phyloP scores from a whole-genome alignment of 805 yeast species.

The Saturnispora zaruensis region DNA sequence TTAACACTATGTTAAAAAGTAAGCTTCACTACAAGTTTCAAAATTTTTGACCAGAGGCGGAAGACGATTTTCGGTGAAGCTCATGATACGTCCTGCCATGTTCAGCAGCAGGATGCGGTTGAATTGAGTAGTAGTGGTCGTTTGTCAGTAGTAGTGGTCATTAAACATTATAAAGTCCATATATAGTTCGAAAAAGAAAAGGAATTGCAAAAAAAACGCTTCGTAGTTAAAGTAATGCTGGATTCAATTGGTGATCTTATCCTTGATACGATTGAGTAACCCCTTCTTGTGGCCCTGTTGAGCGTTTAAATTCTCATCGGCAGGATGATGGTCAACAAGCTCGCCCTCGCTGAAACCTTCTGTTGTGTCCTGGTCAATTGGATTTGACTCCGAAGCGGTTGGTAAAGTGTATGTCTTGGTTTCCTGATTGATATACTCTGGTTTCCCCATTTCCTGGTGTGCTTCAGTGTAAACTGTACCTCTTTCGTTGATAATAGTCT shows the following conservation, averaged over 20 bases:
- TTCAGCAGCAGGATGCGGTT: neutral
- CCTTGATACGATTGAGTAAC: neutral
- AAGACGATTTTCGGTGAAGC: neutral
- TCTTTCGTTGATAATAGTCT: conserved; percentile 3
- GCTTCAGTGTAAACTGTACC: conserved; percentile 6
- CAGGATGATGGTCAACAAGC: neutral
- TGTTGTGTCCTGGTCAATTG: neutral
- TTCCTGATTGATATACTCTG: neutral
- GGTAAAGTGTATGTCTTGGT: neutral
- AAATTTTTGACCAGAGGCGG: neutral
- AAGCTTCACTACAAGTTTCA: neutral
- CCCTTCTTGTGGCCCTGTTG: neutral
- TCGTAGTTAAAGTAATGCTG: neutral
- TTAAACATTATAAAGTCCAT: neutral
- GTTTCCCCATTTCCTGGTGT: conserved; percentile 5
- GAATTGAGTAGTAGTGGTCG: neutral
- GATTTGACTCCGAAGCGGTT: neutral
- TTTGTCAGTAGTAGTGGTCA: neutral
- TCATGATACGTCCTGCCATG: no score
- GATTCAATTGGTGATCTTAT: neutral
- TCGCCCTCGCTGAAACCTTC: neutral
- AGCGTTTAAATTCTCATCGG: neutral
- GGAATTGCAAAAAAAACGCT: neutral
- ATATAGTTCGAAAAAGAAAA: neutral
- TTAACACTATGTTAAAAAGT: neutral